Evolutionary conservation across 495 filamentous ascomycete species (phyloP), one percentile per base, ranked within the genome.

Genomic region (Aspergillus cristatus): DNA sequence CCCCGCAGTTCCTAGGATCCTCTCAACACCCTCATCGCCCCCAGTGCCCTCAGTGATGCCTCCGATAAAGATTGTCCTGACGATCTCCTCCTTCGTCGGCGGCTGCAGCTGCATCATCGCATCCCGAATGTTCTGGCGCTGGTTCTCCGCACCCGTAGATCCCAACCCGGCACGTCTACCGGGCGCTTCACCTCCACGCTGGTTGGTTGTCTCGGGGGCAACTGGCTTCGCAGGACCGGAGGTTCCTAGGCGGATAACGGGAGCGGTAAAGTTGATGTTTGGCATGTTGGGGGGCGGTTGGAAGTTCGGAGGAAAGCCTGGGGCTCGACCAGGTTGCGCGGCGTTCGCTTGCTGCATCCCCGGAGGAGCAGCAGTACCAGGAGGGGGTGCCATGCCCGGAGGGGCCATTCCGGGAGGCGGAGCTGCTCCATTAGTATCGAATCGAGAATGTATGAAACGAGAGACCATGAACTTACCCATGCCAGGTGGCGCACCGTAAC

Each of bases 251-350:
- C 91, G 84, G 58, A 99, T 97, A 25, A 97, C 90, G 34, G 93
- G 88, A 14, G 91, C 93, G 55, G 82, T 91, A 63, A 96, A 94
- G 65, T 99, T 96, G 66, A 98, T 95, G 59, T 94, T 91, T 7
- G 91, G 88, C 71, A 96, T 82, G 54, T 91, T 94, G 30, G 86
- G 67, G 15, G 89, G 90, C 15, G 86, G 77, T 68, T 94, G 87
- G 57, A 96, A 96, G 56, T 81, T 82, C 20, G 82, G 67, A 39
- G 85, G 84, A 46, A 93, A 79, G 45, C 81, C 82, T 43, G 74
- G 79, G 47, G 83, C 84, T 65, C 84, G 79, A 58, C 78, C 81
- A 18, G 68, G 57, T 68, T 81, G 81, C 43, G 73, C 63, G 53
- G 62, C 60, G 59, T 74, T 84, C 39, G 75, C 67, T 65, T 81